Evolutionary conservation across 805 yeast genomes (phyloP).

Genomic region (Saccharomycopsis guyanensis): DNA sequence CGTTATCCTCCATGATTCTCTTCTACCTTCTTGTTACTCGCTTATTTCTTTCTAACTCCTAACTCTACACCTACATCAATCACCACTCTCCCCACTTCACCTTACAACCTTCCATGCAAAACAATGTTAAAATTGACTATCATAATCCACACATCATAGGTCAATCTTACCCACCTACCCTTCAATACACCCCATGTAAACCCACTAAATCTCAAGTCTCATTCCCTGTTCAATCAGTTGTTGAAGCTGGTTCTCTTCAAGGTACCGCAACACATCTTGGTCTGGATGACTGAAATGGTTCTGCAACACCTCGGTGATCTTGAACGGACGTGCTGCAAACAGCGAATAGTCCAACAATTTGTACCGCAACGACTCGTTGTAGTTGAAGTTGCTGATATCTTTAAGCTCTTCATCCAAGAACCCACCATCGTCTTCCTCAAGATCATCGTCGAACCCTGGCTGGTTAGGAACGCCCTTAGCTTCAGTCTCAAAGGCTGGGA

Average conservation of each 20-base stretch:
- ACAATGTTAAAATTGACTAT: too few relatives aligned
- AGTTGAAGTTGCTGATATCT: slow-evolving; percentile 8
- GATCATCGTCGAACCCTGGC: slow-evolving; percentile 6
- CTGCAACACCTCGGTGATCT: neutral
- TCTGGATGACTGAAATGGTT: neutral
- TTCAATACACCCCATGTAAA: too few relatives aligned
- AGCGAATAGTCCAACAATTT: slow-evolving; percentile 3
- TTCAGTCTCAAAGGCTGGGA: slow-evolving; percentile 3
- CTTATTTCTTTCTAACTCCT: too few relatives aligned
- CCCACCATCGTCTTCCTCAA: slow-evolving; percentile 3
- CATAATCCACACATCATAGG: too few relatives aligned
- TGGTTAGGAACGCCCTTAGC: neutral
- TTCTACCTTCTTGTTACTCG: too few relatives aligned
- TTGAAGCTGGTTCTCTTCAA: too few relatives aligned
- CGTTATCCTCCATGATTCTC: too few relatives aligned
- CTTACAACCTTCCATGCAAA: too few relatives aligned
- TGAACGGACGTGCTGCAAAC: neutral
- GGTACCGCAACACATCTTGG: neutral
- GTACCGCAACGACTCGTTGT: slow-evolving; percentile 12
- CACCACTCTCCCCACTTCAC: too few relatives aligned
- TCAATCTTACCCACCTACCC: too few relatives aligned
- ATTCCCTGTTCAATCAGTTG: neutral
- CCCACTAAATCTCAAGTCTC: neutral
- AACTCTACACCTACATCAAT: too few relatives aligned
- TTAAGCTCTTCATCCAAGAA: slow-evolving; percentile 8